Evolutionary conservation across 805 yeast species (phyloP), one percentile per base, ranked within the genome.

Genomic region (Barnettozyma siamensis): DNA sequence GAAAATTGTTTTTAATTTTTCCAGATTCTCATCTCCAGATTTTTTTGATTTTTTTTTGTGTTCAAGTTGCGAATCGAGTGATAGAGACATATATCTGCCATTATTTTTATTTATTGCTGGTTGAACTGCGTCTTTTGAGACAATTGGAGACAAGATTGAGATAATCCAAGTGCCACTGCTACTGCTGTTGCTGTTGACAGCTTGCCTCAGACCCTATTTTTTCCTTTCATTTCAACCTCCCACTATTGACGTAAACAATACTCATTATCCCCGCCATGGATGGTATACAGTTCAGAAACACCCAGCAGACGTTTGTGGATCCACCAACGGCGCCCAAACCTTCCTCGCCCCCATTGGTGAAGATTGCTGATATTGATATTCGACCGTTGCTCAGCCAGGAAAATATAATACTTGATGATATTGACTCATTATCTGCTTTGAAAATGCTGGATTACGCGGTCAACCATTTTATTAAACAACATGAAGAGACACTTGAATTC

Each of bases 331-430:
- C 38, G 8, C 15, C 30, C 5, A 40, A 37, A 12, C 26, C 46
- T 1, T 40, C 43, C 19, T 34, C 54, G 5, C 53, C 53, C 3
- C 38, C 45, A 1, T 17, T 38, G 4, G 42, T 40, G 8, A 30
- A 26, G 28, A 38, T 49, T 1, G 37, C 38, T 9, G 46, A 43
- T 6, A 41, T 47, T 10, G 52, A 50, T 38, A 27, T 52, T n/a
- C 5, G 11, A 2, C 13, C 9, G 7, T 29, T 40, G 10, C 41
- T 51, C 15, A 17, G 35, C 16, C 11, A 19, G 17, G 43, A 41
- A 7, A 12, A 13, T 3, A 2, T 38, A 7, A 24, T 13, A 5
- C 30, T 40, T 11, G 30, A 43, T 28, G 36, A 40, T 4, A 29
- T 45, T 10, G 44, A 44, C 16, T 34, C 48, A 1, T 13, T 37